A percentile compares a stretch with the other conserved stretches of the same genome.
phyloP scores from a whole-genome alignment of 805 yeast genomes.

The Lipomyces mesembrius region DNA sequence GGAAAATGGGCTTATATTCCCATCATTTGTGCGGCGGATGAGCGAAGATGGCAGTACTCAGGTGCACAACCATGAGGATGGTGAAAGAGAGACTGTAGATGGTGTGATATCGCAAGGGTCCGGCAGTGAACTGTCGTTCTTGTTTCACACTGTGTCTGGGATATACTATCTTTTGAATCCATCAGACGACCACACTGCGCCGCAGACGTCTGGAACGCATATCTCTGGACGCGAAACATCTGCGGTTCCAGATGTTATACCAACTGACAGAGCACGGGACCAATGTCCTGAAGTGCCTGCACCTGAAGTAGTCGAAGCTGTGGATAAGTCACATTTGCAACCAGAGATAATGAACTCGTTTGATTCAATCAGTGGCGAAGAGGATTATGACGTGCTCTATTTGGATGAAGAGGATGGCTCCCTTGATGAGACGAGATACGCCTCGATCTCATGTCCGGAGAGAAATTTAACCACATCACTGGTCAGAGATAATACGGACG shows the following conservation, averaged over 20 bases:
- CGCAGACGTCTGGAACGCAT: neutral
- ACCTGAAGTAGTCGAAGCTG: neutral
- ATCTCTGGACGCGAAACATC: neutral
- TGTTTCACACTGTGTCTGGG: slow-evolving; percentile 13
- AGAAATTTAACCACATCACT: neutral
- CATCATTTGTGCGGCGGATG: neutral
- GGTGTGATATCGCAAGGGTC: neutral
- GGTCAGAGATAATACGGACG: neutral
- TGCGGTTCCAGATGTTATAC: neutral
- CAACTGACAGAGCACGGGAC: neutral
- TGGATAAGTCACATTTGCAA: neutral
- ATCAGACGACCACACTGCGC: neutral
- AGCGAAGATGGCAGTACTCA: neutral
- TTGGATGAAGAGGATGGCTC: neutral
- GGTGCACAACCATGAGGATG: neutral
- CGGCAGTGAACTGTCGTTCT: slow-evolving; percentile 5
- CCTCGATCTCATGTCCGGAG: neutral
- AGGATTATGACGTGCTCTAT: slow-evolving; percentile 4
- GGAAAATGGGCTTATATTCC: neutral
- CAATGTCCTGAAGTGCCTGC: neutral
- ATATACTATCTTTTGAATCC: slow-evolving; percentile 9
- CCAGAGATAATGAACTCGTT: neutral
- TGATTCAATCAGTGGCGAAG: slow-evolving; percentile 3
- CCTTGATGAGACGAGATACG: neutral
- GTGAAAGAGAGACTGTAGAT: neutral